These are phyloP conservation scores for Hymenoscyphus occultus DNA, from an alignment of 2,329 filamentous ascomycete genomes.

Conservation along the genomic window DNA sequence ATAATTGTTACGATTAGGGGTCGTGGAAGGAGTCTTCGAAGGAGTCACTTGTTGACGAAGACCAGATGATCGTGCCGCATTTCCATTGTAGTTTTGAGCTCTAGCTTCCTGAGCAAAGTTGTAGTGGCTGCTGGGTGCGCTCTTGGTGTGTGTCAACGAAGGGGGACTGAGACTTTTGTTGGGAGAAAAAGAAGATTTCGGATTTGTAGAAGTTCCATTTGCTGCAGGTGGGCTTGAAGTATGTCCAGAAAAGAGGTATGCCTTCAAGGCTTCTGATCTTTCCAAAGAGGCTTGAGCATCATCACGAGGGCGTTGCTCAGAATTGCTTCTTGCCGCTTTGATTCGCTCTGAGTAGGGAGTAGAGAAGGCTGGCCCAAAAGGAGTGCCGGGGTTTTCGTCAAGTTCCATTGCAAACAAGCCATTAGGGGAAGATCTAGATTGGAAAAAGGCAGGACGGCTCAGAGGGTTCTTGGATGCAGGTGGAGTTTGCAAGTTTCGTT, in stretches of 20 bases:
- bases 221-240: constrained; percentile 19
- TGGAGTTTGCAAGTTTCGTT: constrained; percentile 38
- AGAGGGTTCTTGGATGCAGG: constrained; percentile 30
- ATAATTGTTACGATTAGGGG: constrained; percentile 25
- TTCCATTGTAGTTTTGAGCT: constrained; percentile 18
- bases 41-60: constrained; percentile 36
- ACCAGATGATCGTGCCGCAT: constrained; percentile 31
- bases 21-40: constrained; percentile 33
- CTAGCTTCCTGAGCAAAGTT: constrained; percentile 20
- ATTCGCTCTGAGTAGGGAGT: constrained; percentile 63
- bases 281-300: constrained; percentile 17
- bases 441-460: constrained; percentile 37
- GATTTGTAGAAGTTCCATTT: constrained; percentile 3
- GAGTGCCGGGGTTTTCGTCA: constrained; percentile 53
- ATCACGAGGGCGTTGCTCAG: constrained; percentile 16
- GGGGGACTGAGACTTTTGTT: constrained; percentile 18
- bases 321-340: constrained; percentile 46
- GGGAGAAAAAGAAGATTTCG: constrained; percentile 11
- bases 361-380: constrained; percentile 65
- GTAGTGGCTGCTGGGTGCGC: constrained; percentile 20
- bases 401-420: constrained; percentile 68
- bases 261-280: constrained; percentile 52
- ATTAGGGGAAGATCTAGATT: constrained; percentile 46
- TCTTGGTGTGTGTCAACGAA: constrained; percentile 9
- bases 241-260: constrained; percentile 50